Evolutionary conservation across 192 early-diverging fungal genomes (phyloP), one percentile per base, ranked within the genome.

Genomic region (Backusella morwellensis): DNA sequence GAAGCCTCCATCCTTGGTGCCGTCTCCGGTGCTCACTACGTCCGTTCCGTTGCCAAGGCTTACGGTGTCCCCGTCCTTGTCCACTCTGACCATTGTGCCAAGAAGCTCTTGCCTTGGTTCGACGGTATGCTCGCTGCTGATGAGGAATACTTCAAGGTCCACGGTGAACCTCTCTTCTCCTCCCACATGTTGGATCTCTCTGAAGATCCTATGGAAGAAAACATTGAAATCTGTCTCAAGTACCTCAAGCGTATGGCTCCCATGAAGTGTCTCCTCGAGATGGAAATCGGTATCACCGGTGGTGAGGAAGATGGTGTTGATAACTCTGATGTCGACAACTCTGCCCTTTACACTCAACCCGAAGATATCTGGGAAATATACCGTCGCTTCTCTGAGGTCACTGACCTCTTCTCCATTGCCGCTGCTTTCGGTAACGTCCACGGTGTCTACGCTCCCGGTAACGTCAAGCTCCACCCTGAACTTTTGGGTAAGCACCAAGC

Each of bases 271-370:
- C 89, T 95, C 74, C 90, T 98, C 75, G 97, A 98, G 89, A 98
- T 98, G 95, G 97, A 98, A 89, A 97, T 98, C 70, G 97, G 97
- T 86, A 96, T 98, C 83, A 97, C 96, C 35, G 97, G 97, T 85
- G 97, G 97, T 79, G 97, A 98, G 88, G 97, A 98, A 86, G 97
- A 98, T 84, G 97, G 97, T 85, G 97, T 98, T 71, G 95, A 97
- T 91, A 97, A 98, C 89, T 91, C 93, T 80, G 85, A 87, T 32
- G 95, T 96, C 70, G 96, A 98, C 83, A 97, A 95, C 83, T 89
- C 92, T 74, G 77, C 92, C 21, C 90, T 98, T 11, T 98, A 98
- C 89, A 97, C 96, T 23, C 96, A 97, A 82, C 96, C 97, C 21
- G 93, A 97, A 83, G 97, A 98, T 80, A 94, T 98, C 78, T 95